Conservation (phyloP, 306 rosid species). For the Corylus americana region DNA sequence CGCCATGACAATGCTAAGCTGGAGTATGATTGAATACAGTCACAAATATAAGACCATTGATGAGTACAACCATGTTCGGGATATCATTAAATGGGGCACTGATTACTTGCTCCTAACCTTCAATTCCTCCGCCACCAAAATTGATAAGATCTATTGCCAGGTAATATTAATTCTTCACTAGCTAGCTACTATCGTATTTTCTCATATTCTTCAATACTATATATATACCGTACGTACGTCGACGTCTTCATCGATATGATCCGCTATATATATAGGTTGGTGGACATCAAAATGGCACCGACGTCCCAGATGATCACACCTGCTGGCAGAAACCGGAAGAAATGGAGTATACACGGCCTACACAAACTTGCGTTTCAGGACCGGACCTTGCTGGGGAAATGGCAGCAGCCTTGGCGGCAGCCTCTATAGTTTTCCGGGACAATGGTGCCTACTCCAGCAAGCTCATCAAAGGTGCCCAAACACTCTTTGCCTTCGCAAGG, state of each 20-base stretch:
- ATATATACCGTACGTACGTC: too few relatives aligned
- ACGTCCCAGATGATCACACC: conserved; percentile 46
- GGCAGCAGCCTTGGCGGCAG: conserved; percentile 74
- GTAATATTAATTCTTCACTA: conserved; percentile 16
- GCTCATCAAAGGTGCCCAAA: conserved; percentile 49
- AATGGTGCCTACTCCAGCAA: conserved; percentile 38
- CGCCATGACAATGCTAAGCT: conserved; percentile 50
- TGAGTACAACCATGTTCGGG: conserved; percentile 35
- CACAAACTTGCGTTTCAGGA: conserved; percentile 35
- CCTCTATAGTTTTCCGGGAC: conserved; percentile 64
- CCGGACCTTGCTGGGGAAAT: conserved; percentile 69
- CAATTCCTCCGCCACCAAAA: conserved; percentile 57
- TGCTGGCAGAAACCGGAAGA: conserved; percentile 77
- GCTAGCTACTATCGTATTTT: not conserved
- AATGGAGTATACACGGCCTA: conserved; percentile 44
- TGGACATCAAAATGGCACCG: conserved; percentile 39
- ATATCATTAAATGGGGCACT: conserved; percentile 49
- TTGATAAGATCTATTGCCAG: conserved; percentile 52
- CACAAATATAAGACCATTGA: conserved; percentile 31
- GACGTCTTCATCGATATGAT: not conserved
- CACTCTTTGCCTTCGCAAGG: conserved; percentile 49
- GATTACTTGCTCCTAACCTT: conserved; percentile 70
- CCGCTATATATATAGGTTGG: conserved; percentile 43
- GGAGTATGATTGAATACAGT: conserved; percentile 49
- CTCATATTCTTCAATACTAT: too few relatives aligned